A percentile compares a stretch with the other conserved stretches of the same genome.
These are phyloP conservation scores for Aurantiochytrium sp. DNA, from an alignment of 108 stramenopile genomes.

Conservation along the genomic window DNA sequence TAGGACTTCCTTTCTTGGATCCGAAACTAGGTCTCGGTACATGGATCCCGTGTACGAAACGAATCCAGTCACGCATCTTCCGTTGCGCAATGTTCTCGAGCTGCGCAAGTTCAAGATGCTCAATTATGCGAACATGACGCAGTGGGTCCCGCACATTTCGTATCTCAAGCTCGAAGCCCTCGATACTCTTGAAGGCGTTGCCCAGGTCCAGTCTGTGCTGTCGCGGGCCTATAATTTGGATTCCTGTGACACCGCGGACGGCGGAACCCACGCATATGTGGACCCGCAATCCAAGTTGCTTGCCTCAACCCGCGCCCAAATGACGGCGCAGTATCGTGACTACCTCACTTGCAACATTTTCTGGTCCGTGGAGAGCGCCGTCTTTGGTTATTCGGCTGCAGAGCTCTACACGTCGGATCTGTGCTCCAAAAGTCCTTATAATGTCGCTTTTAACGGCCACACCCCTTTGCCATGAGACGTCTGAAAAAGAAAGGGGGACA, in stretches of 20 bases:
- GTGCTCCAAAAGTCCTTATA: not conserved
- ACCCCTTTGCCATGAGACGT: not conserved
- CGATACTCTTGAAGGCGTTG: not conserved
- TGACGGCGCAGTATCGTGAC: not conserved
- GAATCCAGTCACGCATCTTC: not conserved
- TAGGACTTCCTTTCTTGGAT: not conserved
- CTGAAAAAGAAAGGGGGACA: no score
- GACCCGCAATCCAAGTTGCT: not conserved
- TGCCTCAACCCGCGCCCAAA: not conserved
- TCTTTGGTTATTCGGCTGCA: not conserved
- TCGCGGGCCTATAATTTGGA: not conserved
- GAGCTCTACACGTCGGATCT: not conserved
- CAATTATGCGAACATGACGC: constrained; percentile 14
- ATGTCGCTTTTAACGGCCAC: not conserved
- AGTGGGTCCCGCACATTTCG: not conserved
- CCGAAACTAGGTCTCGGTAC: not conserved
- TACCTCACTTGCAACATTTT: not conserved
- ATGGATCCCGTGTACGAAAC: not conserved
- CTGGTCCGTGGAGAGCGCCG: not conserved
- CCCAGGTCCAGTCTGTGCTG: not conserved
- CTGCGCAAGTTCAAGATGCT: constrained; percentile 11
- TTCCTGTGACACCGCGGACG: not conserved
- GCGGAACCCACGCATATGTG: not conserved
- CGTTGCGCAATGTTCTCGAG: not conserved
- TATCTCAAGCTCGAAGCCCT: not conserved